These are phyloP conservation scores for Marasmius fiardii DNA, from an alignment of 1,284 basidiomycete genomes.

Conservation along the genomic window DNA sequence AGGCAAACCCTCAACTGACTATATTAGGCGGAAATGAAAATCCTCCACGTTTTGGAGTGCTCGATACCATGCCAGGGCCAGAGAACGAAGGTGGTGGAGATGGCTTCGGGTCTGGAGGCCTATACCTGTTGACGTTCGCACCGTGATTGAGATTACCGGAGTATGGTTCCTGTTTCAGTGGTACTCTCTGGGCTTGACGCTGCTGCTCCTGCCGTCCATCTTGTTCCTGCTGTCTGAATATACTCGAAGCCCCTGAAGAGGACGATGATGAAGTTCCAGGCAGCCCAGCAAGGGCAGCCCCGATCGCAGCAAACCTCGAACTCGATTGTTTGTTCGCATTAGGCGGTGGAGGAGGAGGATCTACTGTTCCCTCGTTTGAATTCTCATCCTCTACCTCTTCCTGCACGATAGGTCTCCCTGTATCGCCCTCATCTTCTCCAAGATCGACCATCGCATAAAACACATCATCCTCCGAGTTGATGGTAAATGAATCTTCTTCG, in stretches of 20 bases:
- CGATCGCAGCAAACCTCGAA: background rate
- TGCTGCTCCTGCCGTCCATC: background rate
- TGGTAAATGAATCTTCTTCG: slow-evolving; percentile 40
- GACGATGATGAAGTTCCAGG: background rate
- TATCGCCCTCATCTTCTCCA: slow-evolving; percentile 39
- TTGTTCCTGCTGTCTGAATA: background rate
- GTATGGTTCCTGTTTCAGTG: background rate
- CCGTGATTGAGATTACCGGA: background rate
- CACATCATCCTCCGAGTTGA: slow-evolving; percentile 62
- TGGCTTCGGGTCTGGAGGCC: background rate
- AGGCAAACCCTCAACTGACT: background rate
- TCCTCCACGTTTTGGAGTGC: slow-evolving; percentile 6
- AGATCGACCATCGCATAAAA: slow-evolving; percentile 59
- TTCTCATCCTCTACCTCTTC: slow-evolving; percentile 33
- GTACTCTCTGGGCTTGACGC: background rate
- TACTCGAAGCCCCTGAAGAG: background rate
- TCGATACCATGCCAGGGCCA: background rate
- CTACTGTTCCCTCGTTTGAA: background rate
- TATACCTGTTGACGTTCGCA: background rate
- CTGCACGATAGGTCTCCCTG: slow-evolving; percentile 46
- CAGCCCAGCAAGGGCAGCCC: background rate
- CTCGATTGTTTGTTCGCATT: background rate
- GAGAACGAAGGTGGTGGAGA: slow-evolving; percentile 1
- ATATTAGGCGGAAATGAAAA: slow-evolving; percentile 12
- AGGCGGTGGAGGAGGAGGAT: background rate